These are phyloP conservation scores for Aspergillus cavernicola DNA, from an alignment of 495 filamentous ascomycete species.

Conservation along the genomic window DNA sequence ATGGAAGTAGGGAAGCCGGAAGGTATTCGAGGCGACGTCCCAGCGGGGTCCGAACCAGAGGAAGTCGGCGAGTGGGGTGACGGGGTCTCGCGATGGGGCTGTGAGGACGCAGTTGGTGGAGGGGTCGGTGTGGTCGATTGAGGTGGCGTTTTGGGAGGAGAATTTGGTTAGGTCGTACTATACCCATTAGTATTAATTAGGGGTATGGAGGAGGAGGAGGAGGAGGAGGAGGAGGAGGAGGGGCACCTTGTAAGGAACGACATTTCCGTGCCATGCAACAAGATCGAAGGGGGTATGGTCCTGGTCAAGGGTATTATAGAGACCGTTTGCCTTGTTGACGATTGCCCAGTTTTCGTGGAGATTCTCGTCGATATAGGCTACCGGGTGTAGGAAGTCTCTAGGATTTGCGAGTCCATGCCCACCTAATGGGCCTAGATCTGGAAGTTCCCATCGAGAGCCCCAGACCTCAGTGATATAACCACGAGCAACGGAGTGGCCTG, in stretches of 20 bases:
- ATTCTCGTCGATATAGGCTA: constrained; percentile 37
- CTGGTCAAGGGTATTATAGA: constrained; percentile 34
- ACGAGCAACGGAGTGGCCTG: constrained; percentile 26
- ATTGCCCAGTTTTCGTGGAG: constrained; percentile 33
- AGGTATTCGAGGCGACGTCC: constrained; percentile 42
- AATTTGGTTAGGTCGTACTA: constrained; percentile 43
- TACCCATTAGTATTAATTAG: neutral
- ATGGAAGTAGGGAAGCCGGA: constrained; percentile 42
- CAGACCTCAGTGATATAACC: constrained; percentile 42
- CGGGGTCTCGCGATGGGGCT: constrained; percentile 35
- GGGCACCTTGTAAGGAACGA: constrained; percentile 39
- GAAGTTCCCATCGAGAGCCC: constrained; percentile 38
- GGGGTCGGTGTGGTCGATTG: constrained; percentile 42
- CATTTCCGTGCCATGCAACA: constrained; percentile 43
- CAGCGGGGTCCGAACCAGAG: constrained; percentile 43
- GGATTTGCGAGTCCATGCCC: constrained; percentile 38
- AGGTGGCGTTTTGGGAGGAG: constrained; percentile 37
- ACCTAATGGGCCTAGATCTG: constrained; percentile 38
- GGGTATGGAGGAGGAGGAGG: neutral
- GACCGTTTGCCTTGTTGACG: constrained; percentile 37
- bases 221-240: neutral
- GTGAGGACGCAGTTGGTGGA: constrained; percentile 39
- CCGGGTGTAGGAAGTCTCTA: constrained; percentile 39
- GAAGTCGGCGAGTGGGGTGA: constrained; percentile 36
- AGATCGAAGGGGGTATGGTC: constrained; percentile 41